Evolutionary conservation across 179 eudicot species (phyloP).

Genomic region (Nepenthes alata): DNA sequence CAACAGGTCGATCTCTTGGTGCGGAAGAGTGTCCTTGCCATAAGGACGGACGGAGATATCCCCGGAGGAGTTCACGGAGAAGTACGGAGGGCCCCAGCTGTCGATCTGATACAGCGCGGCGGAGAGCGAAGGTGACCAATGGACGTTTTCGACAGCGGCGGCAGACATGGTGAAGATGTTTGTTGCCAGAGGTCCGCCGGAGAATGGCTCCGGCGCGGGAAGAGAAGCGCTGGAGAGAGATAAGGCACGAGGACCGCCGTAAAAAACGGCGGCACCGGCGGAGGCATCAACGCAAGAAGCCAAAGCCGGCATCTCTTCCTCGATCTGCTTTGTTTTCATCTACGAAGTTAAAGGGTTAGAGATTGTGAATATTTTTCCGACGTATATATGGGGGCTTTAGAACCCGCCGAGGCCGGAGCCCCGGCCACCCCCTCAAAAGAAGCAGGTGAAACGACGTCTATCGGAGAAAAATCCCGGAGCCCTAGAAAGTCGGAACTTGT

Average conservation of each 20-base stretch:
- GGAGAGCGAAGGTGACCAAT: conserved; percentile 55
- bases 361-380: conserved; percentile 7
- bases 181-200: conserved; percentile 31
- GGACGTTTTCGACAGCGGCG: not conserved
- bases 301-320: conserved; percentile 56
- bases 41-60: conserved; percentile 45
- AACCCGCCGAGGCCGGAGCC: conserved; percentile 99
- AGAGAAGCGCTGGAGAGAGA: conserved; percentile 15
- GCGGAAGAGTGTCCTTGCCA: conserved; percentile 42
- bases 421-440: conserved; percentile 99
- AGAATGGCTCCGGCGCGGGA: conserved; percentile 40
- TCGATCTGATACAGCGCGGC: conserved; percentile 51
- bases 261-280: conserved; percentile 12
- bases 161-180: conserved; percentile 2
- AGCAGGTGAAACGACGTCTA: conserved; percentile 25
- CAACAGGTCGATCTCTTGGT: conserved; percentile 72
- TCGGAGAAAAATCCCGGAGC: conserved; percentile 2
- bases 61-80: conserved; percentile 44
- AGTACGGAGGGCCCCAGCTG: conserved; percentile 83
- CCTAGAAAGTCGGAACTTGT: conserved; percentile 1
- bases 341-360: conserved; percentile 7
- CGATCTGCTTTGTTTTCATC: conserved; percentile 23
- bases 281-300: conserved; percentile 34
- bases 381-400: conserved; percentile 57
- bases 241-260: conserved; percentile 1